These are phyloP conservation scores for Umbilicus rupestris DNA, from an alignment of 164 flowering plant genomes.

Conservation along the genomic window DNA sequence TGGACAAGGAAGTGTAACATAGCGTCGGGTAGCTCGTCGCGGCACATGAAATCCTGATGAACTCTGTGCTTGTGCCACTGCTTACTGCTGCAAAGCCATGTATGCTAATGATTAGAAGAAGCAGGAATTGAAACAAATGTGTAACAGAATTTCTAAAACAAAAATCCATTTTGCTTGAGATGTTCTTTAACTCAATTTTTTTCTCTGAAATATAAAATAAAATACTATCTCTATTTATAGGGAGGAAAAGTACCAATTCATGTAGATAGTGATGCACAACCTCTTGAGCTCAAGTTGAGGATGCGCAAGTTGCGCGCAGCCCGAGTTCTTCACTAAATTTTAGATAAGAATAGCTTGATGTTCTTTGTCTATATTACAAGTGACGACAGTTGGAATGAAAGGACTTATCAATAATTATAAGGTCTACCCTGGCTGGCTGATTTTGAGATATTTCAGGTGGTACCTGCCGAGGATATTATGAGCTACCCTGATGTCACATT, in stretches of 20 bases:
- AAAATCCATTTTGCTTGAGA: neutral
- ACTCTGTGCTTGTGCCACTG: constrained; percentile 24
- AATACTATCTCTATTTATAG: neutral
- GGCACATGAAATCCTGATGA: constrained; percentile 43
- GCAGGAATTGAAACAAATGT: neutral
- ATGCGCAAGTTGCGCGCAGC: neutral
- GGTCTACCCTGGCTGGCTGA: neutral
- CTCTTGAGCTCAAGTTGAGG: constrained; percentile 1
- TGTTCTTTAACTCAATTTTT: neutral
- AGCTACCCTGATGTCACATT: neutral
- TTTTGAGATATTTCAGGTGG: neutral
- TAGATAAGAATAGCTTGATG: neutral
- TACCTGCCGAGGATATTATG: neutral
- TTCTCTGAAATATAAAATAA: neutral
- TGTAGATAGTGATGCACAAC: neutral
- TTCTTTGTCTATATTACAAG: neutral
- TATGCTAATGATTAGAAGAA: neutral
- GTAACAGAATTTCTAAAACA: neutral
- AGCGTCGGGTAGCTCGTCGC: constrained; percentile 49
- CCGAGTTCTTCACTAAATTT: neutral
- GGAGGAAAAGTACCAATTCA: neutral
- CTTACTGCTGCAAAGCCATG: neutral
- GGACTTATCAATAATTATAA: neutral
- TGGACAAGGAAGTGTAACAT: constrained; percentile 41
- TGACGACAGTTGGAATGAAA: neutral